Percentiles rank a stretch among this genome's conserved stretches.
Evolutionary conservation across 768 basidiomycete genomes (phyloP).

Genomic region (Pilatotrama ljubarskyi): DNA sequence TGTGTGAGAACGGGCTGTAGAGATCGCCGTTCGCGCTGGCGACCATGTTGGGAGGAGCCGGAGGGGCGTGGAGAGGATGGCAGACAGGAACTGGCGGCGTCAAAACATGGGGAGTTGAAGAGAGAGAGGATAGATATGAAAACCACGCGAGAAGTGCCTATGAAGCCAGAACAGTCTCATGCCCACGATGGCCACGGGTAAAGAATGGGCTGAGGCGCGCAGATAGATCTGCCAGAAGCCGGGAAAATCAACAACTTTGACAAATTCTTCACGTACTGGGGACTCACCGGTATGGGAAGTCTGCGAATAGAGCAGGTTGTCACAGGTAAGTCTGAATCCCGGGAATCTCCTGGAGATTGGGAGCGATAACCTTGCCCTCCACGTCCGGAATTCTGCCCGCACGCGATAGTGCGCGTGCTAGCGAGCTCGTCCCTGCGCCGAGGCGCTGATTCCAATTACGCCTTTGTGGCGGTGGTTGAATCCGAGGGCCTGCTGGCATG

Average conservation of each 20-base stretch:
- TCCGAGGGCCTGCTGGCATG: neutral
- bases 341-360: conserved; percentile 18
- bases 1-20: conserved; percentile 55
- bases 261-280: conserved; percentile 28
- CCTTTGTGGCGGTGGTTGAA: conserved; percentile 10
- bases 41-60: conserved; percentile 48
- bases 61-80: conserved; percentile 23
- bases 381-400: neutral
- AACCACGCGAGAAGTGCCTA: conserved; percentile 32
- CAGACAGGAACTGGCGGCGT: conserved; percentile 24
- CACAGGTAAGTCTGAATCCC: conserved; percentile 5
- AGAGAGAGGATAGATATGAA: conserved; percentile 33
- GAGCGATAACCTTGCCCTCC: conserved; percentile 11
- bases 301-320: conserved; percentile 6
- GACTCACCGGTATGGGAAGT: conserved; percentile 20
- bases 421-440: neutral
- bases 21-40: conserved; percentile 53
- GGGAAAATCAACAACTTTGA: conserved; percentile 26
- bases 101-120: conserved; percentile 34
- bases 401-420: neutral
- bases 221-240: conserved; percentile 34
- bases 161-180: conserved; percentile 32
- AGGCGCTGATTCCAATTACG: neutral
- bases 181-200: conserved; percentile 23
- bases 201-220: conserved; percentile 26